Evolutionary conservation across 768 basidiomycete genomes (phyloP).

Genomic region (Mycena metata): DNA sequence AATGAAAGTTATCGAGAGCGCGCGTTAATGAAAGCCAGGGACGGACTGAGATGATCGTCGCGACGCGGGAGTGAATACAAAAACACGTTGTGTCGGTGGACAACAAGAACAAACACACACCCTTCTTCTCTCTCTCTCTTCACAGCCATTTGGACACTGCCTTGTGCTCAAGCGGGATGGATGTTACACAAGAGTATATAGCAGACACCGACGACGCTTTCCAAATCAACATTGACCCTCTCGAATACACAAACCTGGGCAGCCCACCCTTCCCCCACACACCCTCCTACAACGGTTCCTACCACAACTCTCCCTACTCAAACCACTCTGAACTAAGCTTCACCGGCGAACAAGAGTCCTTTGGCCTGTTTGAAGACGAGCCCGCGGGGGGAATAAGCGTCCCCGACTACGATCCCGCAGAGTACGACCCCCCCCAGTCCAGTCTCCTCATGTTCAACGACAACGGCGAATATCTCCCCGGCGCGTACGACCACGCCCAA

Average conservation of each 20-base stretch:
- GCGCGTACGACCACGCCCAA: conserved; percentile 57
- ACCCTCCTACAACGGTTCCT: conserved; percentile 74
- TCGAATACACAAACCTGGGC: conserved; percentile 37
- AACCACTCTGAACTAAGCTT: conserved; percentile 75
- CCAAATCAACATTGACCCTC: conserved; percentile 39
- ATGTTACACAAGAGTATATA: conserved; percentile 35
- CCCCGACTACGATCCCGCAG: conserved; percentile 78
- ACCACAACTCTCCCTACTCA: conserved; percentile 80
- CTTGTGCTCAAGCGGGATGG: conserved; percentile 24
- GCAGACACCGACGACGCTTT: conserved; percentile 42
- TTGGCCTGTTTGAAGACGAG: conserved; percentile 65
- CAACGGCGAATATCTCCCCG: conserved; percentile 56
- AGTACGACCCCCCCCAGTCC: conserved; percentile 74
- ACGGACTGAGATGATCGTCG: conserved; percentile 7
- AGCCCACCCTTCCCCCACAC: conserved; percentile 58
- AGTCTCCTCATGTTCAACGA: conserved; percentile 73
- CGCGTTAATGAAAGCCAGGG: neutral
- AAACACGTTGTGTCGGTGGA: neutral
- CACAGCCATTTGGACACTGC: conserved; percentile 32
- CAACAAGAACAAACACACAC: conserved; percentile 2
- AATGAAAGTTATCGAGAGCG: no score
- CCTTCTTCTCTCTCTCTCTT: neutral
- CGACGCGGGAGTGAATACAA: neutral
- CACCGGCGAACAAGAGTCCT: conserved; percentile 61
- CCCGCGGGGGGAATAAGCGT: conserved; percentile 41